A percentile compares a stretch with the other conserved stretches of the same genome.
Evolutionary conservation across 768 basidiomycete genomes (phyloP).

Genomic region (Agrocybe pediades): DNA sequence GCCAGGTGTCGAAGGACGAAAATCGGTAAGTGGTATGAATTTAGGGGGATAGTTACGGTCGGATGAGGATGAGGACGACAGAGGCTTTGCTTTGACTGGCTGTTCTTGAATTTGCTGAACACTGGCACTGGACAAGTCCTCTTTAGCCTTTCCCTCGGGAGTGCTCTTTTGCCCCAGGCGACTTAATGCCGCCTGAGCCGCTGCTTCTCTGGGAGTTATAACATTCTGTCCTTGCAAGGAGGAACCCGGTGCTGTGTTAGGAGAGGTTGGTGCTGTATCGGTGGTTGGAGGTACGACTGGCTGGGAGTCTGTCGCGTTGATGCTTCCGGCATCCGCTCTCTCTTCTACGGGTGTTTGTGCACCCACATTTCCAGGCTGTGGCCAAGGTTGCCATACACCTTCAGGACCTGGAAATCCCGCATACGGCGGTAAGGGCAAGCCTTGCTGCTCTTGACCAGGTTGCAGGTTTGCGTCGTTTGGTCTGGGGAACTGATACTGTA

Average conservation of each 20-base stretch:
- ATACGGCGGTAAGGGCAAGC: constrained; percentile 53
- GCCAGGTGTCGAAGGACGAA: neutral
- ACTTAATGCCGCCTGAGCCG: constrained; percentile 68
- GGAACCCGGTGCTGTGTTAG: constrained; percentile 9
- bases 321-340: neutral
- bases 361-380: constrained; percentile 27
- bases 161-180: constrained; percentile 27
- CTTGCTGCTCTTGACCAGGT: constrained; percentile 23
- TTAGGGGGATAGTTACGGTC: neutral
- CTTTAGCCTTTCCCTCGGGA: neutral
- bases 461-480: constrained; percentile 22
- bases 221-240: constrained; percentile 7
- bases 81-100: too few relatives aligned
- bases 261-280: neutral
- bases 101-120: neutral
- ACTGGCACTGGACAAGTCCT: neutral
- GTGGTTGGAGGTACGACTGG: neutral
- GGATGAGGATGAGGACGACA: too few relatives aligned
- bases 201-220: constrained; percentile 43
- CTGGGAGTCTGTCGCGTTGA: neutral
- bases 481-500: constrained; percentile 54
- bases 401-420: constrained; percentile 66
- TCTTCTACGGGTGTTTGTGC: neutral
- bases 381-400: constrained; percentile 70
- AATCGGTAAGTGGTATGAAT: neutral